Evolutionary conservation across 2,329 filamentous ascomycete genomes (phyloP).

Genomic region (Claviceps maximensis): DNA sequence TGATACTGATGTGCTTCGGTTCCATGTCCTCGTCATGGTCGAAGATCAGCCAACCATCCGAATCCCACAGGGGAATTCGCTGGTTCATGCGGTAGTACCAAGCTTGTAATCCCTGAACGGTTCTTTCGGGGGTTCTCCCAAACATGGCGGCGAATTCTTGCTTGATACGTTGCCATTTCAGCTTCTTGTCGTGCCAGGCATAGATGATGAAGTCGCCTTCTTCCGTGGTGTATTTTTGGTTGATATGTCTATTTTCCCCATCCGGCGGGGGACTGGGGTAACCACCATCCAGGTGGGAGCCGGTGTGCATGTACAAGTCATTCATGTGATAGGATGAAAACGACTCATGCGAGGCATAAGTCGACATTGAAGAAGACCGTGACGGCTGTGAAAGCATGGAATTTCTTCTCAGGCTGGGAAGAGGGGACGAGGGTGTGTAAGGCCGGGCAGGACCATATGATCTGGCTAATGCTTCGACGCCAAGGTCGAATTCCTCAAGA

Average conservation of each 20-base stretch:
- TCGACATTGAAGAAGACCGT: conserved; percentile 9
- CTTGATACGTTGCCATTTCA: conserved; percentile 28
- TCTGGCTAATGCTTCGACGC: conserved; percentile 23
- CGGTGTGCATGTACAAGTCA: conserved; percentile 13
- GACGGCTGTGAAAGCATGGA: conserved; percentile 13
- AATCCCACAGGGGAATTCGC: conserved; percentile 26
- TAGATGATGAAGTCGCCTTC: conserved; percentile 32
- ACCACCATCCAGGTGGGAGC: conserved; percentile 14
- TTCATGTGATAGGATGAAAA: conserved; percentile 12
- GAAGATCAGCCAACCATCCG: conserved; percentile 27
- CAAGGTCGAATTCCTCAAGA: conserved; percentile 24
- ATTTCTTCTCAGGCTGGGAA: conserved; percentile 13
- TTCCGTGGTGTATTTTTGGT: conserved; percentile 30
- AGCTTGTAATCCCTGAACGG: conserved; percentile 27
- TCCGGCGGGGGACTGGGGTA: conserved; percentile 25
- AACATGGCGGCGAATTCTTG: conserved; percentile 26
- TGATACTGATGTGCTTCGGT: conserved; percentile 24
- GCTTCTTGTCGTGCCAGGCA: conserved; percentile 29
- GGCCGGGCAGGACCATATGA: conserved; percentile 16
- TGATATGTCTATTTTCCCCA: conserved; percentile 25
- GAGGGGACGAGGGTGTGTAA: conserved; percentile 17
- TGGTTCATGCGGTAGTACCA: conserved; percentile 32
- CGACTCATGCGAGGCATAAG: conserved; percentile 11
- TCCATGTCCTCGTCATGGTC: conserved; percentile 26
- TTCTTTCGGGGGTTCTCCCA: conserved; percentile 23